Conservation (phyloP, 208 protist genomes). For the Trypanosoma avium region DNA sequence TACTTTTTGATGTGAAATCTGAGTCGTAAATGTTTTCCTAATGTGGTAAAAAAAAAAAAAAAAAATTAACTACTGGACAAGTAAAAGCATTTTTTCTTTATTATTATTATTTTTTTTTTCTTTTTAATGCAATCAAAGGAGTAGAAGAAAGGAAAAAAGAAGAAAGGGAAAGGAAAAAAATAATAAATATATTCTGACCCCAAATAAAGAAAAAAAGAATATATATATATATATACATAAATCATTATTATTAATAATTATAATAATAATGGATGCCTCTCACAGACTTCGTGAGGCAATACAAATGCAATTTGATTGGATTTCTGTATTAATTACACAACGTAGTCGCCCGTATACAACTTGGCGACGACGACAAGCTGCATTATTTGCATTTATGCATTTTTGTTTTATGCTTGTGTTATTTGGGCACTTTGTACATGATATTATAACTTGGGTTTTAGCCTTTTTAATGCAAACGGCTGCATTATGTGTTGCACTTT, state of each 20-base stretch:
- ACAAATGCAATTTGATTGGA: conserved; percentile 67
- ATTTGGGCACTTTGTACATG: conserved; percentile 31
- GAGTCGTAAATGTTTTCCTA: background rate
- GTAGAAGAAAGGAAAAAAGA: background rate
- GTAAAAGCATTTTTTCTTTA: conserved; percentile 2
- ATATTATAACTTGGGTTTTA: conserved; percentile 39
- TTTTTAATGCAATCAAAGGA: background rate
- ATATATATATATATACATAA: background rate
- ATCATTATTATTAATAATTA: background rate
- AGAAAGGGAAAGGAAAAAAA: background rate
- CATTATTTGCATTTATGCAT: conserved; percentile 60
- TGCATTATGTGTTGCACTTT: conserved; percentile 37
- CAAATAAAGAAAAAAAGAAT: background rate
- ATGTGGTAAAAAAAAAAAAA: background rate
- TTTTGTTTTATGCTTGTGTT: conserved; percentile 50
- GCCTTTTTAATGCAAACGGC: conserved; percentile 57
- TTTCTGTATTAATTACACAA: conserved; percentile 52
- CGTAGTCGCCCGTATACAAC: conserved; percentile 32
- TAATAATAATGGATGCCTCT: conserved; percentile 22
- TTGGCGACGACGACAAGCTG: conserved; percentile 32
- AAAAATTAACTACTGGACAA: too few relatives aligned
- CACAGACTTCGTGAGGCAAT: conserved; percentile 43
- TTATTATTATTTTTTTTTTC: conserved; percentile 10
- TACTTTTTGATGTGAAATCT: too few relatives aligned
- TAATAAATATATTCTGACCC: background rate